Evolutionary conservation across 768 basidiomycete species (phyloP).

Genomic region (Phanerochaete sordida): DNA sequence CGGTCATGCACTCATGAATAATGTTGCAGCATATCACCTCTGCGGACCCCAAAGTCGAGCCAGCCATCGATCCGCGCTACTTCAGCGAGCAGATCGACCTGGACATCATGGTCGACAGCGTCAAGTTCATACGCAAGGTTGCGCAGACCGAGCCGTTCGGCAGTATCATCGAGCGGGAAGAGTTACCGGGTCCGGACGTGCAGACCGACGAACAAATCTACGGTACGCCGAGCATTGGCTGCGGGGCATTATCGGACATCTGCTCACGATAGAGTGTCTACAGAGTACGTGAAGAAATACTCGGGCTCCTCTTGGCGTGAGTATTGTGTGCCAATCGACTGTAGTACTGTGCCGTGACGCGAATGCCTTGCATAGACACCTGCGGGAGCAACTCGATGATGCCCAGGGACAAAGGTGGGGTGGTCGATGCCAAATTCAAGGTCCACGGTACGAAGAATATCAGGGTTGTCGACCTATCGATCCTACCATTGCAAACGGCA

Average conservation of each 20-base stretch:
- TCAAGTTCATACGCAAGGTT: slow-evolving; percentile 22
- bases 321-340: too few relatives aligned
- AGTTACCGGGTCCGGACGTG: slow-evolving; percentile 24
- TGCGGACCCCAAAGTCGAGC: slow-evolving; percentile 18
- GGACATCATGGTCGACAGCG: slow-evolving; percentile 15
- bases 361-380: not conserved
- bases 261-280: not conserved
- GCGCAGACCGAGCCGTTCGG: slow-evolving; percentile 16
- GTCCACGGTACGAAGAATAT: slow-evolving; percentile 41
- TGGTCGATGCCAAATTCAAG: slow-evolving; percentile 24
- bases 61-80: slow-evolving; percentile 26
- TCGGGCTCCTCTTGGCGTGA: not conserved
- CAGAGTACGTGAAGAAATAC: not conserved
- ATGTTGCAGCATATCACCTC: slow-evolving; percentile 17
- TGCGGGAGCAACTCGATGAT: slow-evolving; percentile 26
- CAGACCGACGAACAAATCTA: slow-evolving; percentile 19
- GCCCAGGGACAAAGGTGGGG: slow-evolving; percentile 34
- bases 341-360: too few relatives aligned
- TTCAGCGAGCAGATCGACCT: slow-evolving; percentile 25
- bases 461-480: slow-evolving; percentile 42
- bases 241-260: too few relatives aligned
- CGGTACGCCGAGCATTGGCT: not conserved
- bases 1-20: not conserved
- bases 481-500: slow-evolving; percentile 14
- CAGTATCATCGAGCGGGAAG: slow-evolving; percentile 15